These are phyloP conservation scores for Cylindrotheca fusiformis DNA, from an alignment of 108 stramenopile species.

Conservation along the genomic window DNA sequence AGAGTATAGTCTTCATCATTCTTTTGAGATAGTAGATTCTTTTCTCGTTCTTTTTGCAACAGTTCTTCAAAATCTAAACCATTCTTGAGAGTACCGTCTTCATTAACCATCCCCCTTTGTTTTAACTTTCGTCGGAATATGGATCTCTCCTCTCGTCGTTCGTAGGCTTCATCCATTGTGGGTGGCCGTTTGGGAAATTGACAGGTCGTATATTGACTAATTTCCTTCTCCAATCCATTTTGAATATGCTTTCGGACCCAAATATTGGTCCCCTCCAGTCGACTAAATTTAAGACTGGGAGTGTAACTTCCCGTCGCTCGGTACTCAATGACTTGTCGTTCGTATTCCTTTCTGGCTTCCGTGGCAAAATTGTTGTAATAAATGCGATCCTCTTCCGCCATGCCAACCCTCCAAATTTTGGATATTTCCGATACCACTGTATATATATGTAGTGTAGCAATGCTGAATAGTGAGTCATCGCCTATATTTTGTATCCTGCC, in stretches of 20 bases:
- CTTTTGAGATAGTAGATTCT: neutral
- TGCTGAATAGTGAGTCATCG: neutral
- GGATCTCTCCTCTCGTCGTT: slow-evolving; percentile 24
- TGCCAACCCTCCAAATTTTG: slow-evolving; percentile 56
- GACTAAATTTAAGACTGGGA: slow-evolving; percentile 33
- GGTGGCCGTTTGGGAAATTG: slow-evolving; percentile 68
- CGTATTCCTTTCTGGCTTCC: slow-evolving; percentile 62
- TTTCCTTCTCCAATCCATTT: slow-evolving; percentile 77
- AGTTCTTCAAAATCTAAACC: slow-evolving; percentile 29
- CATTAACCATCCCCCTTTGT: slow-evolving; percentile 29
- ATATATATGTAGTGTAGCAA: slow-evolving; percentile 4
- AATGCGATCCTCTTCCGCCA: slow-evolving; percentile 49
- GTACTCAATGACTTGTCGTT: slow-evolving; percentile 55
- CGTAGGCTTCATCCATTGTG: slow-evolving; percentile 55
- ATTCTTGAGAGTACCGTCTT: slow-evolving; percentile 29
- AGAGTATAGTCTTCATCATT: no score
- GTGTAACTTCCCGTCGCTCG: slow-evolving; percentile 72
- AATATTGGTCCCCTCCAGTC: slow-evolving; percentile 45
- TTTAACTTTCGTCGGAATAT: slow-evolving; percentile 23
- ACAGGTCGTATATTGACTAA: slow-evolving; percentile 56
- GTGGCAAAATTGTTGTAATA: slow-evolving; percentile 68
- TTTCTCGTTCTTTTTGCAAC: slow-evolving; percentile 20
- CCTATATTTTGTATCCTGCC: neutral
- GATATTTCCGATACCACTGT: slow-evolving; percentile 67
- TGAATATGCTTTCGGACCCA: slow-evolving; percentile 57